These are phyloP conservation scores for Silene conica DNA, from an alignment of 148 eudicot genomes.

Conservation along the genomic window DNA sequence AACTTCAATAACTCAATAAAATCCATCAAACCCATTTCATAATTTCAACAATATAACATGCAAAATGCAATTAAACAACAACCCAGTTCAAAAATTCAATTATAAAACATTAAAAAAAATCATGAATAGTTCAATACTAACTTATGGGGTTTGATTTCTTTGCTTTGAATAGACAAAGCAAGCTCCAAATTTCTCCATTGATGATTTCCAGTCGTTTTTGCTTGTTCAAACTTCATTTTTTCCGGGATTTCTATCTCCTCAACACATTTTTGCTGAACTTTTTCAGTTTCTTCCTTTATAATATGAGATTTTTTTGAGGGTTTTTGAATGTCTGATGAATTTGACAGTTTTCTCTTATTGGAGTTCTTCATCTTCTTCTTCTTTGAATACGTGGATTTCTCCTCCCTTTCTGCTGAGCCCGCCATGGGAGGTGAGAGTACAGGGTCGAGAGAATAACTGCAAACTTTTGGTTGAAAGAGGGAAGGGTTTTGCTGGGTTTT, in stretches of 20 bases:
- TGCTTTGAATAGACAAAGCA: conserved; percentile 48
- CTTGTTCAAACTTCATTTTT: conserved; percentile 10
- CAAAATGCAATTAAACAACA: background rate
- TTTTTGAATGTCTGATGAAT: background rate
- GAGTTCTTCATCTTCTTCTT: conserved; percentile 10
- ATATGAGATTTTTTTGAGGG: conserved; percentile 21
- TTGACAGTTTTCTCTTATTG: conserved; percentile 24
- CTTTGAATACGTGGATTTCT: conserved; percentile 19
- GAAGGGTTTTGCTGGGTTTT: conserved; percentile 27
- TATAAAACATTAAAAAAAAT: background rate
- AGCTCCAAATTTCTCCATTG: conserved; percentile 78
- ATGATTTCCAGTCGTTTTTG: conserved; percentile 9
- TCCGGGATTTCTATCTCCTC: conserved; percentile 9
- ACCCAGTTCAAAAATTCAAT: conserved; percentile 1
- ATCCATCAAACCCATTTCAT: background rate
- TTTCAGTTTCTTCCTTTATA: background rate
- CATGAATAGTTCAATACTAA: conserved; percentile 21
- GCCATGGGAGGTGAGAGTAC: conserved; percentile 24
- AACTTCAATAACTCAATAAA: background rate
- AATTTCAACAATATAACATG: background rate
- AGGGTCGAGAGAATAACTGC: background rate
- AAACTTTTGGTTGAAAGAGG: background rate
- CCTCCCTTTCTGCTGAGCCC: conserved; percentile 18
- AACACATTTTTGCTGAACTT: background rate
- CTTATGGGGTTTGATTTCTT: conserved; percentile 33